Base-by-base conservation (phyloP, 179 eudicot genomes). In the Spergularia azorica region DNA sequence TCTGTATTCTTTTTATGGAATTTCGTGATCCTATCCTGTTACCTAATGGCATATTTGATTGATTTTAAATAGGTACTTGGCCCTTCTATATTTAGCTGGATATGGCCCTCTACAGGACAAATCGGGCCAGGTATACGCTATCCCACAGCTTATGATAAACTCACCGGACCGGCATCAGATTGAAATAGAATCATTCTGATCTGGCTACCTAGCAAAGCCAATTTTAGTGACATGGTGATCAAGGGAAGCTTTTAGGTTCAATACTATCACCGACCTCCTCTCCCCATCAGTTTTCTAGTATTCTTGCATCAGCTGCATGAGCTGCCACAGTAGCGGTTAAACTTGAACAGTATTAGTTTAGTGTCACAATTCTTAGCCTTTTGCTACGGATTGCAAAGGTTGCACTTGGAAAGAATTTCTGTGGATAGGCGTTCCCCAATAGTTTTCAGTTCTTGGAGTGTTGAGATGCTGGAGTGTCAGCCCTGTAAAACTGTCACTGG, bases 111-210 rank as follows among this genome's bases (percentile, higher is more conserved):
- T 21, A 65, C 87, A 13, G 59, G 84, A 50, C 92, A 91, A 84
- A 72, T 90, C 63, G 97, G 97, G 17, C 89, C 93, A 57, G 98
- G 98, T 63, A 88, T 90, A 84, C 89, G 89, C 70, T 93, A 87
- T 80, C 88, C 80, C 72, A 86, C 97, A 26, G 71, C 83, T 69
- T 91, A 85, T 71, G 97, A 93, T 80, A 86, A 87, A 69, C 56
- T 60, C 21, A 50, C 78, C 3, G 80, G 70, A 26, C 59, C 79
- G 3, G 36, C 88, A 36, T 85, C 92, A 67, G 75, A 87, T 60
- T 84, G 87, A 68, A 74, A 67, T 55, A 72, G 76, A 76, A 63
- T 18, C 7, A 0, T 39, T 58, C n/a, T 52, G 9, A 54, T 54
- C 21, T 69, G 17, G 46, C 9, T 63, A 21, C 55, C 59, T 20